Conservation (phyloP, 148 eudicot species). For the Rhododendron ferrugineum region DNA sequence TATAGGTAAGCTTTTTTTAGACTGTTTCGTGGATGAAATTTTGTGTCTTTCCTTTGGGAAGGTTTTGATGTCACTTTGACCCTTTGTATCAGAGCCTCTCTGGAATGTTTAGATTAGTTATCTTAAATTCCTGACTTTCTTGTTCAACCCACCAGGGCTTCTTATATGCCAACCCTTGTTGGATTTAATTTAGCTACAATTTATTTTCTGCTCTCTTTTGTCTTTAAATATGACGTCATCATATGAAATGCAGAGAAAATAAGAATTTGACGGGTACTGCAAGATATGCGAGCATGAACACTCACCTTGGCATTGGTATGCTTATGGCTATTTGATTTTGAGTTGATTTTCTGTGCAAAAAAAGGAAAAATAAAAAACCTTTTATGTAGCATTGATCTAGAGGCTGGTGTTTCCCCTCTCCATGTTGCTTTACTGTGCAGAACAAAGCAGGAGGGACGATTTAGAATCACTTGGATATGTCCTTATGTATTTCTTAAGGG, state of each 20-base stretch:
- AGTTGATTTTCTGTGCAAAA: background rate
- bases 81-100: background rate
- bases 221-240: background rate
- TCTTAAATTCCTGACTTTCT: background rate
- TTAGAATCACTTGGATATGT: slow-evolving; percentile 83
- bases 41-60: background rate
- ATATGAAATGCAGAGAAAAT: slow-evolving; percentile 51
- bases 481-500: slow-evolving; percentile 78
- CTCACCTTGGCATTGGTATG: slow-evolving; percentile 83
- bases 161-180: background rate
- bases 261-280: slow-evolving; percentile 89
- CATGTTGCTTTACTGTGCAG: slow-evolving; percentile 26
- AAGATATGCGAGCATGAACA: slow-evolving; percentile 81
- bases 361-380: background rate
- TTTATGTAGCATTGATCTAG: background rate
- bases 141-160: background rate
- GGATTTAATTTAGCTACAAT: background rate
- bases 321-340: background rate
- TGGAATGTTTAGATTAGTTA: background rate
- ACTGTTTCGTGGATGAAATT: background rate
- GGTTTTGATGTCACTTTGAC: background rate
- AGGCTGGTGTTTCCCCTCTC: slow-evolving; percentile 12
- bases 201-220: background rate
- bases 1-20: slow-evolving; percentile 47
- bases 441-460: slow-evolving; percentile 90